Evolutionary conservation across 192 early-diverging fungal genomes (phyloP), one percentile per base, ranked within the genome.

Genomic region (Gryganskiella cystojenkinii): DNA sequence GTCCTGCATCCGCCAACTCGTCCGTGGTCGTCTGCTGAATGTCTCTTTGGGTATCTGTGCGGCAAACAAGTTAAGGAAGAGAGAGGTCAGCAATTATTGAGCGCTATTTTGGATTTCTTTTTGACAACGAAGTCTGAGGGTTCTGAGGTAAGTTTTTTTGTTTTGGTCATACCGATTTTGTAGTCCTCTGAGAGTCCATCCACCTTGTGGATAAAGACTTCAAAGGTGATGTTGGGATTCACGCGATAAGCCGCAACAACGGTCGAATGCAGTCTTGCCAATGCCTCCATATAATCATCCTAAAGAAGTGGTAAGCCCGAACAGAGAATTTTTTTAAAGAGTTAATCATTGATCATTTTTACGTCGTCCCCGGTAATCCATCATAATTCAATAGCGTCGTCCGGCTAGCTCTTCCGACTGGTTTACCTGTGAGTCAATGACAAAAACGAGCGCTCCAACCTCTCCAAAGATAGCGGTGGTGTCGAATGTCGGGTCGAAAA

Each of bases 161-260:
- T n/a, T n/a, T n/a, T n/a, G 4, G 1, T 13, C 76, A 33, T 79
- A 94, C 92, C 95, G 84, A 95, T 91, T 86, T 97, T 96, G 80
- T 94, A 93, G 66, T 99, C 97, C 69, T 98, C 96, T 0, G 93
- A 94, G 46, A 99, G 83, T 31, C 95, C 95, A 67, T 99, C 97
- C 3, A 97, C 93, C 84, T 99, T 99, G 85, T 99, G 95, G 55
- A 99, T 92, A 59, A 99, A 92, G 8, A 99, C 91, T 73, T 98
- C 96, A 80, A 96, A 96, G 0, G 91, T 89, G 10, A 99, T 92
- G 61, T 88, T 85, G 56, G 89, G 87, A 71, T 98, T 99, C 35
- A 91, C 86, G 56, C 87, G 79, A 70, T 93, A 90, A 6, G 95
- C 95, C 14, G 75, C 81, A 6, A 85, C 87, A 2, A 99, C 87